A percentile compares a stretch with the other conserved stretches of the same genome.
phyloP scores from a whole-genome alignment of 1,139 yeast genomes.

The Williopsis jadinii region DNA sequence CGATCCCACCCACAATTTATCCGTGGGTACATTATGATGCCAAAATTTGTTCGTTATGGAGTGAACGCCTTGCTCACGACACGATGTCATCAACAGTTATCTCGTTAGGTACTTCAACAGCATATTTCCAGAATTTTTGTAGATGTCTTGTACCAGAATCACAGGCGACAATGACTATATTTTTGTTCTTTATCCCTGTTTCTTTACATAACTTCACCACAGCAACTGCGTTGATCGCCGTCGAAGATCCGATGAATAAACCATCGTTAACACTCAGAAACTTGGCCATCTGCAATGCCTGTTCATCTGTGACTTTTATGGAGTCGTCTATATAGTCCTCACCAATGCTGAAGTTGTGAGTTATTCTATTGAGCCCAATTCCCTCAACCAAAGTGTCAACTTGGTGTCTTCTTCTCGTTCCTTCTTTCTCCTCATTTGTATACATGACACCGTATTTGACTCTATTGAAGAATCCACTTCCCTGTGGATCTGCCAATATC shows the following conservation, averaged over 20 bases:
- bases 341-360: constrained; percentile 72
- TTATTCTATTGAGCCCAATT: constrained; percentile 81
- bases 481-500: constrained; percentile 90
- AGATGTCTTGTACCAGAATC: constrained; percentile 88
- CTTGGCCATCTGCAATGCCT: constrained; percentile 86
- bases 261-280: constrained; percentile 80
- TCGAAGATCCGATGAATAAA: constrained; percentile 82
- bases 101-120: constrained; percentile 29
- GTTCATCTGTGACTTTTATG: constrained; percentile 66
- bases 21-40: too few relatives aligned
- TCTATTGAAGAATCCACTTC: constrained; percentile 82
- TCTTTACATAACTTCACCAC: constrained; percentile 62
- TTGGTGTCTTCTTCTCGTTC: constrained; percentile 90
- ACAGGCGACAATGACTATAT: constrained; percentile 82
- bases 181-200: constrained; percentile 47
- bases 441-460: constrained; percentile 91
- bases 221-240: constrained; percentile 90
- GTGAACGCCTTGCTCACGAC: too few relatives aligned
- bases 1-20: too few relatives aligned
- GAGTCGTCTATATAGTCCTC: constrained; percentile 71
- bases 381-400: constrained; percentile 95
- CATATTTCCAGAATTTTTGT: constrained; percentile 86
- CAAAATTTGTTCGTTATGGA: too few relatives aligned
- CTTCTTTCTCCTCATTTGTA: constrained; percentile 82
- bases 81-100: constrained; percentile 25